Conservation (phyloP, 2,329 filamentous ascomycete genomes). For the Colletotrichum sojae region DNA sequence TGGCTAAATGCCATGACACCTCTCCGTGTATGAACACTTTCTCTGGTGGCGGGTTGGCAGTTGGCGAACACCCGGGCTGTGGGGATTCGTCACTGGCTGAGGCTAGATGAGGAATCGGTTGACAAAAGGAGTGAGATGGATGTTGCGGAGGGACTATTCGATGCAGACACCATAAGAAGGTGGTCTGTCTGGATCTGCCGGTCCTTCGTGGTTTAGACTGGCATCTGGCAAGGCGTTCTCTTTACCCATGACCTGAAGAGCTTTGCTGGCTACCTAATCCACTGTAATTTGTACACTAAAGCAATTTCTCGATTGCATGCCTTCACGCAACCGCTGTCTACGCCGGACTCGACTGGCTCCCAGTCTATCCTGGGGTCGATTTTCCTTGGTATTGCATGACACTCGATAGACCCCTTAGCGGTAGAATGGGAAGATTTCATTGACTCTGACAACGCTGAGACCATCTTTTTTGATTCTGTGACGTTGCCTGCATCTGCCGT, state of each 20-base stretch:
- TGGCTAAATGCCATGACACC: conserved; percentile 59
- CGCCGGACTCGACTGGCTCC: conserved; percentile 46
- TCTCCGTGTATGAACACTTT: conserved; percentile 59
- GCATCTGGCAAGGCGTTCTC: conserved; percentile 63
- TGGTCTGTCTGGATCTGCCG: conserved; percentile 51
- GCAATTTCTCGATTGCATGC: conserved; percentile 66
- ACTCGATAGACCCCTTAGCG: conserved; percentile 32
- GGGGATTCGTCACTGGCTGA: conserved; percentile 46
- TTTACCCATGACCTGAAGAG: conserved; percentile 56
- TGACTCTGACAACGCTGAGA: background rate
- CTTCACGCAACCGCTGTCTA: conserved; percentile 53
- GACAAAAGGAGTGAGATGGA: conserved; percentile 62
- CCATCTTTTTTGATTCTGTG: too few species aligned
- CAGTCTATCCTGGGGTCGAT: conserved; percentile 39
- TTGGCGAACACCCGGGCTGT: conserved; percentile 53
- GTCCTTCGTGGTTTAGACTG: conserved; percentile 63
- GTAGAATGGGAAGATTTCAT: conserved; percentile 36
- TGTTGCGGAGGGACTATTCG: conserved; percentile 62
- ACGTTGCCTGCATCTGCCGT: too few species aligned
- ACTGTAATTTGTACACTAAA: conserved; percentile 76
- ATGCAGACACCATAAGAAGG: conserved; percentile 53
- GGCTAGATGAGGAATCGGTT: conserved; percentile 51
- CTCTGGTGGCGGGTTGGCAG: conserved; percentile 48
- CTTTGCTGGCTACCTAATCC: conserved; percentile 63
- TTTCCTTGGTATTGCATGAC: conserved; percentile 40